Conservation (phyloP, 768 basidiomycete genomes). For the Mycena albidolilacea region DNA sequence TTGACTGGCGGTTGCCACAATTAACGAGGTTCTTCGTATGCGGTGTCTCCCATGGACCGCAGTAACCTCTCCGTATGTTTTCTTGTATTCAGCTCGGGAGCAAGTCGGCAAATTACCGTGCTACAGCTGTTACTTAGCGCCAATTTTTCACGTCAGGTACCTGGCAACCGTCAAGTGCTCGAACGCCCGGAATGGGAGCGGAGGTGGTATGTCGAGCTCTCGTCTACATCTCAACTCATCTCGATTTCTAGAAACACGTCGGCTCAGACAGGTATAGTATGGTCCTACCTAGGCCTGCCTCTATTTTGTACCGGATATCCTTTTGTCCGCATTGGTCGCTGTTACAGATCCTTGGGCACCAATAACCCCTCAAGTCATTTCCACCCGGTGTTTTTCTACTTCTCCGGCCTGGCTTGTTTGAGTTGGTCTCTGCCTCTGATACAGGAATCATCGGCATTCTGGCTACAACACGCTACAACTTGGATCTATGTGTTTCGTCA, state of each 20-base stretch:
- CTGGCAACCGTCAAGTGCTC: conserved; percentile 22
- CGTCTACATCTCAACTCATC: conserved; percentile 4
- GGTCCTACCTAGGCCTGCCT: not conserved
- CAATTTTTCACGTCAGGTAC: conserved; percentile 14
- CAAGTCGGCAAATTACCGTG: conserved; percentile 3
- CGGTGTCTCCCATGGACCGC: conserved; percentile 19
- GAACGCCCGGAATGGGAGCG: conserved; percentile 23
- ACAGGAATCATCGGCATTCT: too few relatives aligned
- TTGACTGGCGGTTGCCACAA: conserved; percentile 19
- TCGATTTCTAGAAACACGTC: conserved; percentile 4
- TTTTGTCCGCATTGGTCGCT: not conserved
- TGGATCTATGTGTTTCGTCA: too few relatives aligned
- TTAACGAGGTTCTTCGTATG: conserved; percentile 19
- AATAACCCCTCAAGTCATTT: too few relatives aligned
- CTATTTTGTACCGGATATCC: conserved; percentile 21
- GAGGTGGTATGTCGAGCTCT: conserved; percentile 13
- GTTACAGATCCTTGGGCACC: too few relatives aligned
- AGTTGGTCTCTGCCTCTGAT: too few relatives aligned
- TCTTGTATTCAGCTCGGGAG: not conserved
- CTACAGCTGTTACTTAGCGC: conserved; percentile 6
- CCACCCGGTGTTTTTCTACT: too few relatives aligned
- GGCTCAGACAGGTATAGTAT: not conserved
- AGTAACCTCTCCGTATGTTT: conserved; percentile 13
- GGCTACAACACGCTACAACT: too few relatives aligned
- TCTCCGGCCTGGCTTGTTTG: too few relatives aligned